These are phyloP conservation scores for Apostasia ramifera DNA, from an alignment of 106 monocot genomes.

Conservation along the genomic window DNA sequence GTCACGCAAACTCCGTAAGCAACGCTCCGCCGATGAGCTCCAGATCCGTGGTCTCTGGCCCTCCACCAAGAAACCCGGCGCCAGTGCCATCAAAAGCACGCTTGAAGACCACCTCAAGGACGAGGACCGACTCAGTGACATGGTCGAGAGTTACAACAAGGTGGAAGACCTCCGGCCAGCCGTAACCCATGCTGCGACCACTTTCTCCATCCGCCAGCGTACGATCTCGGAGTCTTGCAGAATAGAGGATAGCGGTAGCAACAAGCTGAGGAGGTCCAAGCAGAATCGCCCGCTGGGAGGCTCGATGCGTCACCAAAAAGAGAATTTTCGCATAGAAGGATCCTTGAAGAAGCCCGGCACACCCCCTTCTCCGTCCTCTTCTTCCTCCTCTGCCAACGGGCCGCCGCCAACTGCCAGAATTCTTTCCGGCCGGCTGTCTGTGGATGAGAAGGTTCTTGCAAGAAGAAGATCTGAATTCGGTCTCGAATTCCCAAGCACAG, in stretches of 20 bases:
- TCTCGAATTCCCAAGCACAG: constrained; percentile 22
- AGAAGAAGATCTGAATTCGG: constrained; percentile 10
- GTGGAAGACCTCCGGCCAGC: constrained; percentile 3
- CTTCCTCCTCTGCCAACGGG: neutral
- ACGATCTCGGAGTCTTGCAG: constrained; percentile 4
- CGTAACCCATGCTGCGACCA: neutral
- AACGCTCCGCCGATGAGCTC: neutral
- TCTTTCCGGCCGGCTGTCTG: constrained; percentile 14
- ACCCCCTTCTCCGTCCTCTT: constrained; percentile 4
- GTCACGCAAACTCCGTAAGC: neutral
- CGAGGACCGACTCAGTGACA: neutral
- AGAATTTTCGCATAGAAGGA: constrained; percentile 14
- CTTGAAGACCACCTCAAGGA: constrained; percentile 7
- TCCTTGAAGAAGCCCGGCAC: constrained; percentile 4
- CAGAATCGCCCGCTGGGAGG: constrained; percentile 17
- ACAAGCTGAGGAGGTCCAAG: neutral
- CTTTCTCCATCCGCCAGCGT: constrained; percentile 18
- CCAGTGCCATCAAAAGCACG: neutral
- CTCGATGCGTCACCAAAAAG: constrained; percentile 26
- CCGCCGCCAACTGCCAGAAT: neutral
- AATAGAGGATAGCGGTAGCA: neutral
- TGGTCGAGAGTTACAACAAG: neutral
- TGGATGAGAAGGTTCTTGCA: constrained; percentile 3
- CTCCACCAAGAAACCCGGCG: constrained; percentile 6
- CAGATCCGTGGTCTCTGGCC: constrained; percentile 8